phyloP scores from a whole-genome alignment of 1,139 yeast species.

The Yamadazyma friedrichii region DNA sequence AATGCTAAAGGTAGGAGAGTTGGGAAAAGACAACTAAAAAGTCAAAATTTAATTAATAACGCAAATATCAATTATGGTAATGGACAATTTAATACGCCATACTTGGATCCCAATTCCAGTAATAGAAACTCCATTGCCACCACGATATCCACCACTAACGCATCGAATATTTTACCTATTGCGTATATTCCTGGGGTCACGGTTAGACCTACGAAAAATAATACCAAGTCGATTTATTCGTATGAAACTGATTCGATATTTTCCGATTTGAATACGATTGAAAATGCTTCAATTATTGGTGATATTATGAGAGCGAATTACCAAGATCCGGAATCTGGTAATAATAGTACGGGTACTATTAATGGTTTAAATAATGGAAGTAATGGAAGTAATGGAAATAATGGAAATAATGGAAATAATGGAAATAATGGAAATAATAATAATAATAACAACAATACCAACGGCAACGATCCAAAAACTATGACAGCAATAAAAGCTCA shows the following conservation, averaged over 20 bases:
- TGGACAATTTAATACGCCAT: constrained; percentile 15
- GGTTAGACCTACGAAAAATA: constrained; percentile 52
- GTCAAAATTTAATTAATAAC: constrained; percentile 11
- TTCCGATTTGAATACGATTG: constrained; percentile 51
- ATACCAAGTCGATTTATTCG: constrained; percentile 48
- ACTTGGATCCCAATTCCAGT: constrained; percentile 24
- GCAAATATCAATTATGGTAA: constrained; percentile 4
- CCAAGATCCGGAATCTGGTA: constrained; percentile 11
- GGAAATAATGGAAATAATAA: constrained; percentile 1
- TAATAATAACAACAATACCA: background rate
- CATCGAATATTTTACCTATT: constrained; percentile 87
- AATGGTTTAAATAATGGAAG: background rate
- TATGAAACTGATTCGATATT: constrained; percentile 51
- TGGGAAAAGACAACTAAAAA: constrained; percentile 14
- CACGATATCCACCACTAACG: constrained; percentile 64
- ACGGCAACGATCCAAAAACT: constrained; percentile 23
- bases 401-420: background rate
- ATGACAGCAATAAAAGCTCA: constrained; percentile 72
- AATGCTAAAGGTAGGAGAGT: constrained; percentile 11
- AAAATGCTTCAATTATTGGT: constrained; percentile 56
- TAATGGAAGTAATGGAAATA: background rate
- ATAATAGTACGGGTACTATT: background rate
- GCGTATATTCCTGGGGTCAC: constrained; percentile 95
- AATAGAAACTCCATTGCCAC: constrained; percentile 53
- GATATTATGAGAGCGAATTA: constrained; percentile 36